phyloP scores from a whole-genome alignment of 2,329 filamentous ascomycete species.

The Acrocalymma vagum region DNA sequence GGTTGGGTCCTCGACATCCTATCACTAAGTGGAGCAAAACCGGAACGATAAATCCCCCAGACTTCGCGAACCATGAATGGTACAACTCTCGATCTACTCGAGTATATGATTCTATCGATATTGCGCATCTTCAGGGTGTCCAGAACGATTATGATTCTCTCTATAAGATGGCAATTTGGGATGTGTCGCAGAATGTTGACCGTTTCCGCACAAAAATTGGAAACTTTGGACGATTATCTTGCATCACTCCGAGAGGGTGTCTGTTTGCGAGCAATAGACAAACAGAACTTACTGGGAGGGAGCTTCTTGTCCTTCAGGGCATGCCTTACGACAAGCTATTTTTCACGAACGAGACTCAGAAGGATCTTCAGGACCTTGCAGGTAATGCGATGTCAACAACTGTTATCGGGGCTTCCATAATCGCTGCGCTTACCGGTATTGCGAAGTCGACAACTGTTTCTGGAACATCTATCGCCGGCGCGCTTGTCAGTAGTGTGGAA shows the following conservation, averaged over 20 bases:
- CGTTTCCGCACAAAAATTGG: constrained; percentile 64
- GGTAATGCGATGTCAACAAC: constrained; percentile 84
- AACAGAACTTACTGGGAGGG: constrained; percentile 68
- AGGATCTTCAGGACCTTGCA: constrained; percentile 72
- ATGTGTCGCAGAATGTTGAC: constrained; percentile 79
- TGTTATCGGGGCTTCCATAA: constrained; percentile 70
- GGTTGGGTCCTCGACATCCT: constrained; percentile 64
- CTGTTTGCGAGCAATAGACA: constrained; percentile 69
- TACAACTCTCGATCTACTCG: constrained; percentile 63
- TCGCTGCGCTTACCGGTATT: constrained; percentile 64
- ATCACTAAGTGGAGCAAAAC: constrained; percentile 68
- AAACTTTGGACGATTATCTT: constrained; percentile 67
- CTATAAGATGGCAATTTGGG: constrained; percentile 63
- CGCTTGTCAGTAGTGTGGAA: too few species aligned
- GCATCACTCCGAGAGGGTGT: constrained; percentile 72
- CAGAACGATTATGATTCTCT: constrained; percentile 63
- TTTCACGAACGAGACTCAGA: constrained; percentile 67
- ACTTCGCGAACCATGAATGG: constrained; percentile 64
- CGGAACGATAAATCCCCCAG: constrained; percentile 61
- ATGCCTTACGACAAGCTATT: constrained; percentile 69
- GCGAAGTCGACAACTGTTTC: background rate
- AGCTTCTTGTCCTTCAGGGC: constrained; percentile 73
- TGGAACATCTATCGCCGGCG: too few species aligned
- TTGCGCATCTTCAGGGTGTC: constrained; percentile 63
- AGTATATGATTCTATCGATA: constrained; percentile 73